These are phyloP conservation scores for Citrus reticulata DNA, from an alignment of 345 rosid species.

Conservation along the genomic window DNA sequence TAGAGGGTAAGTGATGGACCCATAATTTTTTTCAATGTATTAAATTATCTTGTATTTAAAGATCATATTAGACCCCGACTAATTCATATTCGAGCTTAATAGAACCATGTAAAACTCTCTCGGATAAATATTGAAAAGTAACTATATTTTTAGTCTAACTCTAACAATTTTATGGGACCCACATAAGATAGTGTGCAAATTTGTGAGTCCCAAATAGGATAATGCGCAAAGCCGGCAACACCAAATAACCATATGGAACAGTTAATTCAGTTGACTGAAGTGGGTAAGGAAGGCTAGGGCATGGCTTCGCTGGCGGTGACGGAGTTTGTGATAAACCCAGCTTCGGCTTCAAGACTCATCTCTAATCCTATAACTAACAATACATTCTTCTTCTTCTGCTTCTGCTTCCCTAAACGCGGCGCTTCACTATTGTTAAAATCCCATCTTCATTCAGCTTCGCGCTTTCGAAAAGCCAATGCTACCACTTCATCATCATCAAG, in stretches of 20 bases:
- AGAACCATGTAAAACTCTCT: accelerated
- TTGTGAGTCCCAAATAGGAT: too few species aligned
- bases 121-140: too few species aligned
- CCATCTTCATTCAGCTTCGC: not conserved
- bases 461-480: not conserved
- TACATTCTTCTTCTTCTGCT: not conserved
- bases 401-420: not conserved
- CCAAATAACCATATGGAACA: too few species aligned
- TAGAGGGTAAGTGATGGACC: too few species aligned
- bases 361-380: not conserved
- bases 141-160: too few species aligned
- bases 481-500: not conserved
- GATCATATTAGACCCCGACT: accelerated
- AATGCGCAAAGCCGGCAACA: too few species aligned
- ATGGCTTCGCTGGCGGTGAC: not conserved
- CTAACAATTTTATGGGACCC: too few species aligned
- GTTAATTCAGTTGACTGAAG: too few species aligned
- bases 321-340: not conserved
- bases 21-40: accelerated
- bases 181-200: too few species aligned
- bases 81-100: accelerated
- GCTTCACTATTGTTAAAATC: not conserved
- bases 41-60: accelerated
- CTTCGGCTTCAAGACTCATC: not conserved
- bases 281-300: not conserved